These are phyloP conservation scores for Aspergillus piperis DNA, from an alignment of 2,329 filamentous ascomycete genomes.

Conservation along the genomic window DNA sequence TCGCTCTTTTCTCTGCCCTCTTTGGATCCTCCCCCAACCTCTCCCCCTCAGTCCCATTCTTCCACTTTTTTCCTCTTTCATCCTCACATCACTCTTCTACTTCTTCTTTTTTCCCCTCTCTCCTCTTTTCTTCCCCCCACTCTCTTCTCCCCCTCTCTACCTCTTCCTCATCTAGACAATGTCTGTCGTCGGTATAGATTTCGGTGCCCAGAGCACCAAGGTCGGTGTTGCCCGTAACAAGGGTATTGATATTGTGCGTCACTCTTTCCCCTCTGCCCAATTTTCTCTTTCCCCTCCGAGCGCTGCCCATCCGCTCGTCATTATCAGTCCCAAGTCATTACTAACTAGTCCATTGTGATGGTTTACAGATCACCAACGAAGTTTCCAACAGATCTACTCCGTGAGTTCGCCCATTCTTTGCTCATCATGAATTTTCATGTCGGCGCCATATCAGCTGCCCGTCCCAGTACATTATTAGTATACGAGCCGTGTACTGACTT, in stretches of 20 bases:
- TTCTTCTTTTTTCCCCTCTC: constrained; percentile 16
- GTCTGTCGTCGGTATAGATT: constrained; percentile 78
- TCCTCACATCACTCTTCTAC: constrained; percentile 6
- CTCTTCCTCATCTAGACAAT: constrained; percentile 45
- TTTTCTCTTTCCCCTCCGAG: constrained; percentile 14
- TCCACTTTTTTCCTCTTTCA: constrained; percentile 9
- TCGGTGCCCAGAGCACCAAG: constrained; percentile 95
- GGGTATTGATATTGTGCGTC: constrained; percentile 92
- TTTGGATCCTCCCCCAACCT: constrained; percentile 17
- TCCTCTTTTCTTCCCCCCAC: constrained; percentile 24
- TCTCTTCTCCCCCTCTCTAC: constrained; percentile 19
- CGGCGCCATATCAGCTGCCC: not conserved
- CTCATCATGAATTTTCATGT: constrained; percentile 7
- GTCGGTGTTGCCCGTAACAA: constrained; percentile 97
- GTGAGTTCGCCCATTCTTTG: constrained; percentile 62
- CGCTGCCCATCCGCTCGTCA: not conserved
- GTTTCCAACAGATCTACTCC: constrained; percentile 97
- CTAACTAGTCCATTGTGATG: constrained; percentile 22
- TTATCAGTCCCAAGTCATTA: constrained; percentile 6
- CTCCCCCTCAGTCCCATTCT: constrained; percentile 10
- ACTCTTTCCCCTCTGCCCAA: constrained; percentile 24
- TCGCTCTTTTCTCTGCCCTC: constrained; percentile 17
- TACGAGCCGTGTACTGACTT: constrained; percentile 19
- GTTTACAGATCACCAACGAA: constrained; percentile 89
- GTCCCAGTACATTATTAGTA: not conserved